Base-by-base conservation (phyloP, 2,329 filamentous ascomycete genomes). In the Cercospora zeae-maydis region DNA sequence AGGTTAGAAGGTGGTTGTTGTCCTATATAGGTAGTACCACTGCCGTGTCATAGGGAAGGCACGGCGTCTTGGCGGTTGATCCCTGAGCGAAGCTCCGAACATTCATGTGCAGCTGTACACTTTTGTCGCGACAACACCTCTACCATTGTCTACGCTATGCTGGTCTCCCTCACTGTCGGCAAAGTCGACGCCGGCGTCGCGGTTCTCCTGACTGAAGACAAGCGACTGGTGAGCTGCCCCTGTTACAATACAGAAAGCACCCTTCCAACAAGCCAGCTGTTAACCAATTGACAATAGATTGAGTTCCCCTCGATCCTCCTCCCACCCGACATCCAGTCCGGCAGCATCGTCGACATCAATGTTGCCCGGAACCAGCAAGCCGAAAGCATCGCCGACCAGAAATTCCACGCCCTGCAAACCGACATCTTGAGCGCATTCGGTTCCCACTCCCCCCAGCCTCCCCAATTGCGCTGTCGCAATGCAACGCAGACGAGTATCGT, bases 121-220 rank as follows among this genome's bases (percentile, higher is more conserved):
- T 31, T 39, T 24, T 39, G 16, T 55, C 10, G 52, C 55, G 34
- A 60, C 62, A 13, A 52, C 34, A 49, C 5, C 54, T 9, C 13
- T 19, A 14, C 19, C 11, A 36, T 16, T 31, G 14, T 36, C 33
- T 6, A 39, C 58, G 39, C 21, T 61, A 98, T 99, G 95, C 85
- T 98, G 75, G 91, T 99, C 79, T 98, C 95, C 70, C 85, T 99
- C 76, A 98, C 93, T 56, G 95, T 99, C 79, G 95, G 95, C 83
- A 99, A 99, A 82, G 95, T 99, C 79, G 95, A 99, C 79, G 95
- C 95, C 73, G 95, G 95, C 79, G 93, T 99, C 75, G 96, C 95
- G 55, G 95, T 99, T 66, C 88, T 99, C 60, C 82, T 99, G 74
- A 99, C 95, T 53, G 90, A 96, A 75, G 95, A 99, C 79, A 98